A percentile compares a stretch with the other conserved stretches of the same genome.
phyloP scores from a whole-genome alignment of 2,329 filamentous ascomycete species.

The Fusarium heterosporum region DNA sequence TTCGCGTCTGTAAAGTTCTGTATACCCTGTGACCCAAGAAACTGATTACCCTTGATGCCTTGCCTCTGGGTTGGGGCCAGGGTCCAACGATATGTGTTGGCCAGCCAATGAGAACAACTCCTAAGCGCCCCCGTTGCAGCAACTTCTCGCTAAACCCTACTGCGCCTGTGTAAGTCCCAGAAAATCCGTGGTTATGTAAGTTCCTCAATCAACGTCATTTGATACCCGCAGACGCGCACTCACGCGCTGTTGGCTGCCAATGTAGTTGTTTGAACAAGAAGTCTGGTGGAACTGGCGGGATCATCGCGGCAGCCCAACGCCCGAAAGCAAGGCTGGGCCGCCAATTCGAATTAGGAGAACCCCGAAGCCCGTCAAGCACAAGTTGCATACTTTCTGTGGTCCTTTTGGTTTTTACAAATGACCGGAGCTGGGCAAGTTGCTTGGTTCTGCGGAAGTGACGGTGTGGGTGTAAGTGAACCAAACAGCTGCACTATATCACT shows the following conservation, averaged over 20 bases:
- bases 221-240: constrained; percentile 23
- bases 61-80: constrained; percentile 43
- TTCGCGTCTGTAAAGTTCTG: constrained; percentile 1
- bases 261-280: background rate
- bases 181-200: constrained; percentile 29
- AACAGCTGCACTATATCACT: constrained; percentile 34
- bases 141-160: constrained; percentile 45
- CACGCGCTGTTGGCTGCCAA: constrained; percentile 14
- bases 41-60: constrained; percentile 30
- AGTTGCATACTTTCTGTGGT: constrained; percentile 18
- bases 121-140: constrained; percentile 50
- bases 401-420: constrained; percentile 17
- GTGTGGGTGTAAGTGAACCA: constrained; percentile 36
- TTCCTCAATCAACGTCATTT: constrained; percentile 34
- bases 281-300: constrained; percentile 8
- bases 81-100: constrained; percentile 31
- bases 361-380: background rate
- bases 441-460: constrained; percentile 30
- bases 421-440: constrained; percentile 20
- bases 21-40: constrained; percentile 4
- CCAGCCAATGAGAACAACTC: constrained; percentile 44
- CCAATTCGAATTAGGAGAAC: constrained; percentile 23
- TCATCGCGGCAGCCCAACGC: background rate
- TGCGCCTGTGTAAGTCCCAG: constrained; percentile 36
- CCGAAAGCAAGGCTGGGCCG: background rate